These are phyloP conservation scores for Stagonosporopsis chrysanthemi DNA, from an alignment of 2,329 filamentous ascomycete genomes.

Conservation along the genomic window DNA sequence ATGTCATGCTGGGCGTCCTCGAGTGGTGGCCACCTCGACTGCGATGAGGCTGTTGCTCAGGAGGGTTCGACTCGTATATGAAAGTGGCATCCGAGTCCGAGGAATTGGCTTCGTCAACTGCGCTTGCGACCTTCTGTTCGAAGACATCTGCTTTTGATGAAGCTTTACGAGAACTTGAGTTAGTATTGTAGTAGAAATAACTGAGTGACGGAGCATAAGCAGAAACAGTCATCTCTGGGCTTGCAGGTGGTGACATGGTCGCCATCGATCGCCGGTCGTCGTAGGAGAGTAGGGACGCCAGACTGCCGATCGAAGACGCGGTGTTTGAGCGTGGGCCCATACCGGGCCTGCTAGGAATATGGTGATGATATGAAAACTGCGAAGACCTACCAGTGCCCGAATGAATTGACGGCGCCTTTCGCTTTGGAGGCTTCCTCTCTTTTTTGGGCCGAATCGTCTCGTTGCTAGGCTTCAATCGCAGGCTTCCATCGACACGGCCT, in stretches of 20 bases:
- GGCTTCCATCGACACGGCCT: conserved; percentile 74
- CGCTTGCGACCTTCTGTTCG: conserved; percentile 94
- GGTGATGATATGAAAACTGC: conserved; percentile 45
- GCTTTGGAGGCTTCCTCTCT: conserved; percentile 80
- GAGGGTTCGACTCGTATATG: conserved; percentile 97
- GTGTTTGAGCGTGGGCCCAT: conserved; percentile 35
- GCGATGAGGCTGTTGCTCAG: conserved; percentile 66
- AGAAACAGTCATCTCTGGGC: conserved; percentile 37
- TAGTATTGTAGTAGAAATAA: conserved; percentile 49
- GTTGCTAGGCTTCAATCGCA: conserved; percentile 87
- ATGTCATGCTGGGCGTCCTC: conserved; percentile 91
- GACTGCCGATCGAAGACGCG: conserved; percentile 41
- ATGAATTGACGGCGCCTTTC: conserved; percentile 76
- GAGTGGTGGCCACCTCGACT: conserved; percentile 84
- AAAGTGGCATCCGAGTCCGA: conserved; percentile 99
- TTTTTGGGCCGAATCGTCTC: conserved; percentile 96
- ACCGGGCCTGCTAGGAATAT: conserved; percentile 36
- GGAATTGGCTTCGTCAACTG: conserved; percentile 93
- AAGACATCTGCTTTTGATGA: conserved; percentile 98
- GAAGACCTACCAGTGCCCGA: conserved; percentile 74
- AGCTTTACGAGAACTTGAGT: conserved; percentile 60
- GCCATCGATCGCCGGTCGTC: conserved; percentile 39
- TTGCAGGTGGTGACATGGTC: conserved; percentile 37
- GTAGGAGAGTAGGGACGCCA: conserved; percentile 40
- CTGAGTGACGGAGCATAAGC: conserved; percentile 36